Evolutionary conservation across 768 basidiomycete species (phyloP), one percentile per base, ranked within the genome.

Genomic region (Mycena rebaudengoi): DNA sequence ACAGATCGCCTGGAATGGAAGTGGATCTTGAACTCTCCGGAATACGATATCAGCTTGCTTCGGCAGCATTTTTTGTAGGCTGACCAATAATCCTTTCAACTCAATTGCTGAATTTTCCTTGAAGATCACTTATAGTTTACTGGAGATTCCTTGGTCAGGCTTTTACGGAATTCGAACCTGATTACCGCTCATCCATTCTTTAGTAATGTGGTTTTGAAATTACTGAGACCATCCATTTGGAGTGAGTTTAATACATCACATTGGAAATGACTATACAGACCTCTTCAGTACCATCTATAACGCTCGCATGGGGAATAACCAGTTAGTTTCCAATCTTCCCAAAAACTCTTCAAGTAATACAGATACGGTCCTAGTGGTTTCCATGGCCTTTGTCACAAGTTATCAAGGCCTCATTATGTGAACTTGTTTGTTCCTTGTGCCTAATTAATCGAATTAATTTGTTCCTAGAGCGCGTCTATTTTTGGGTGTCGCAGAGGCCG

Each of bases 1-100:
- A 0, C 74, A 72, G 70, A 76, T 86, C 25, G 83, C 83, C n/a
- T 8, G 82, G 82, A 18, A 78, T 84, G 82, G 70, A 76, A 16
- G 65, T 53, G 1, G 80, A 83, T 60, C 66, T 75, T 28, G 30
- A 73, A 26, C 60, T 75, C 7, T 65, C 61, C 21, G 74, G 73
- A 25, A 67, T 66, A 29, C 64, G 67, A 64, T 75, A 75, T 33
- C 71, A 75, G 61, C 33, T 73, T 6, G 67, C 70, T 39, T 73
- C 73, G 20, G 71, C 72, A 5, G 70, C 71, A n/a, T 75, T 75
- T 59, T 75, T 74, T 46, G 74, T 74, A 41, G 10, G 68, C 62
- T 26, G 49, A 41, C n/a, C 26, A 25, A 13, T 23, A 23, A 26
- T 33, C 3, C 13, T 7, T 35, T 29, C 33, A 6, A 21, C 20